Conservation (phyloP, 345 rosid species). For the Clausena lansium region DNA sequence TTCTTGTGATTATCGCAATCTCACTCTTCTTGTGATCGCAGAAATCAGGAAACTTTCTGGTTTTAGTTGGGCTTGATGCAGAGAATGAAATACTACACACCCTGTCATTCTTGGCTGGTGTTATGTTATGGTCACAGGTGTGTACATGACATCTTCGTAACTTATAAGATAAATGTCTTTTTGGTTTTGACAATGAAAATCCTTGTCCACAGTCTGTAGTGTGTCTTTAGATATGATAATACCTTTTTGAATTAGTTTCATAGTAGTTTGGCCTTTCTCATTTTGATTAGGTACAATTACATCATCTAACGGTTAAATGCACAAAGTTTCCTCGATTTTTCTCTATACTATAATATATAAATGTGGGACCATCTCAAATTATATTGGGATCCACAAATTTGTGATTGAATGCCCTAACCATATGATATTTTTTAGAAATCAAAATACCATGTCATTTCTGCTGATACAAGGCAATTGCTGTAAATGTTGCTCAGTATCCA, state of each 20-base stretch:
- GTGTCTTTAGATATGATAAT: not conserved
- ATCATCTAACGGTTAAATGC: not conserved
- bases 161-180: not conserved
- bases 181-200: not conserved
- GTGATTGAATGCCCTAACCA: not conserved
- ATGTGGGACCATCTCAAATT: not conserved
- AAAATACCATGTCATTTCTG: not conserved
- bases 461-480: not conserved
- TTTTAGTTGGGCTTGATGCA: constrained; percentile 56
- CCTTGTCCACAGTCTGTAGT: not conserved
- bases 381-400: not conserved
- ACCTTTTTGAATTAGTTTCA: not conserved
- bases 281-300: not conserved
- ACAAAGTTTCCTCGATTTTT: not conserved
- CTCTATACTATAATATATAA: not conserved
- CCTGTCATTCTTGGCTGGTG: constrained; percentile 88
- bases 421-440: not conserved
- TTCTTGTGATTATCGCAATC: constrained; percentile 11
- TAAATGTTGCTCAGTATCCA: not conserved
- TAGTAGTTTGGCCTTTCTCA: not conserved
- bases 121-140: constrained; percentile 97
- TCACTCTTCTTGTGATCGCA: constrained; percentile 31
- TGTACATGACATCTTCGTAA: constrained; percentile 12
- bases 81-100: constrained; percentile 92
- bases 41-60: constrained; percentile 75